Conservation (phyloP, 2,329 filamentous ascomycete species). For the Botrytis fabae region DNA sequence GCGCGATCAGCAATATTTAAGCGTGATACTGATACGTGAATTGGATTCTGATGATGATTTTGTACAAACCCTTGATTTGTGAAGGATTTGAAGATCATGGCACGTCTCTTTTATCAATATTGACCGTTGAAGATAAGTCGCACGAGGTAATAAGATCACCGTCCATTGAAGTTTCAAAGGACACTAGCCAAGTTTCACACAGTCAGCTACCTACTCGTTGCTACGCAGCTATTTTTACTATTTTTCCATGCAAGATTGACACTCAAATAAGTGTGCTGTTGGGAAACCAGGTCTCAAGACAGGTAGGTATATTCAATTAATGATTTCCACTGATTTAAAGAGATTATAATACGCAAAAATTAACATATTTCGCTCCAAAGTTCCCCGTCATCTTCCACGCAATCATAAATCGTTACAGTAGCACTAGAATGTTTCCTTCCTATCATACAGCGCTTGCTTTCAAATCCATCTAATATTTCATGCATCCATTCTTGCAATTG, state of each 20-base stretch:
- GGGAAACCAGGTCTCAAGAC: background rate
- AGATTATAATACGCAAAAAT: background rate
- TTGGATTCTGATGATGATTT: background rate
- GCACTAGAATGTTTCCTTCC: background rate
- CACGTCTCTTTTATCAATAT: background rate
- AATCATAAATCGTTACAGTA: background rate
- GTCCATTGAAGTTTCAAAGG: background rate
- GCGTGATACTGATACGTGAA: background rate
- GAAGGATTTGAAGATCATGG: background rate
- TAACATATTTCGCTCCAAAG: background rate
- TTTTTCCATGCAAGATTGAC: background rate
- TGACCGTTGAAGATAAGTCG: background rate
- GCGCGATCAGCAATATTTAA: background rate
- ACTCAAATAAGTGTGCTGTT: background rate
- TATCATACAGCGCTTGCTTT: background rate
- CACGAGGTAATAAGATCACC: background rate
- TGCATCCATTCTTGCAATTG: slow-evolving; percentile 13
- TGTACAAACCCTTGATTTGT: background rate
- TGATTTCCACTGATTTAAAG: background rate
- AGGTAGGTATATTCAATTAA: background rate
- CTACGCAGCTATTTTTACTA: background rate
- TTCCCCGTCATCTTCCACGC: background rate
- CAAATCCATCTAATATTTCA: background rate
- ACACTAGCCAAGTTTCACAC: background rate
- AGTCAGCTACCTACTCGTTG: too few species aligned